These are phyloP conservation scores for Thermothelomyces thermophilus DNA, from an alignment of 2,329 filamentous ascomycete genomes.

Conservation along the genomic window DNA sequence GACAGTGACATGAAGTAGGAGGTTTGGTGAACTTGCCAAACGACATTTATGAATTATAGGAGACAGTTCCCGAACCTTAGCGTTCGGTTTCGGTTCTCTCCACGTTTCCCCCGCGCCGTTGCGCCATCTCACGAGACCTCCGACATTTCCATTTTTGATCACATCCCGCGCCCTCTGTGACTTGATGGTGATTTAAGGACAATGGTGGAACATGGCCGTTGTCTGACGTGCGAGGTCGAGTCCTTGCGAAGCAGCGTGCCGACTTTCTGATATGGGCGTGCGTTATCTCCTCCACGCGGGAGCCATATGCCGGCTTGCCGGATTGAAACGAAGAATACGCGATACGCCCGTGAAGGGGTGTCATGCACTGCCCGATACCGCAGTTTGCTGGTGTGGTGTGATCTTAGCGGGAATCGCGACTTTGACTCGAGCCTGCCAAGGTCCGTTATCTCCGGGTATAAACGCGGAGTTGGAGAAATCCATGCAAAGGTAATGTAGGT, in stretches of 20 bases:
- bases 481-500: no score
- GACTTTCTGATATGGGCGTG: not conserved
- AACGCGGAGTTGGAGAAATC: no score
- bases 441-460: not conserved
- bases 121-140: not conserved
- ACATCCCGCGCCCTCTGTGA: not conserved
- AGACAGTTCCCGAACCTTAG: not conserved
- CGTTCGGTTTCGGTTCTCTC: not conserved
- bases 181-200: not conserved
- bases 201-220: not conserved
- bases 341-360: not conserved
- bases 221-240: constrained; percentile 17
- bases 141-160: not conserved
- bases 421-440: not conserved
- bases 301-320: not conserved
- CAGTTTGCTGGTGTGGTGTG: not conserved
- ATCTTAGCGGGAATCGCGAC: constrained; percentile 1
- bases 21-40: no score
- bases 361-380: not conserved
- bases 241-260: not conserved
- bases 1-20: no score
- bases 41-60: not conserved
- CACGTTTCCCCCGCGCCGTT: not conserved
- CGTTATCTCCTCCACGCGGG: not conserved
- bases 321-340: not conserved